phyloP scores from a whole-genome alignment of 2,329 filamentous ascomycete genomes.

The Xylariaceae sp. region DNA sequence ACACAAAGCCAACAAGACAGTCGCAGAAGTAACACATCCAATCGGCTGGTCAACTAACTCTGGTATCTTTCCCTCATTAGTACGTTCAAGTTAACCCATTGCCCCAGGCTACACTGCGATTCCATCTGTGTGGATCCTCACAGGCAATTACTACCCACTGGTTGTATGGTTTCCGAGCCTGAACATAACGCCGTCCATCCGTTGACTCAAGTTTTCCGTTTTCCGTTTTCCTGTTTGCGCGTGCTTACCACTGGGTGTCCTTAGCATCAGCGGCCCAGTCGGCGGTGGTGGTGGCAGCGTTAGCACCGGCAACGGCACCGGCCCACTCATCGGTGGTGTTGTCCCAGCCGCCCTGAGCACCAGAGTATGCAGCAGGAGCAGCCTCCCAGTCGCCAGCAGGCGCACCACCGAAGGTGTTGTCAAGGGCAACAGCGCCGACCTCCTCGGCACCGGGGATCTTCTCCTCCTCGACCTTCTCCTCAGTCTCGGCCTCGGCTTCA shows the following conservation, averaged over 20 bases:
- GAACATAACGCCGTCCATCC: background rate
- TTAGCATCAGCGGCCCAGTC: slow-evolving; percentile 60
- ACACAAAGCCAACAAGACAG: slow-evolving; percentile 19
- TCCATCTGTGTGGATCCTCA: slow-evolving; percentile 18
- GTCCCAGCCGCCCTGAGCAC: slow-evolving; percentile 48
- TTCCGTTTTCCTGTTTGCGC: background rate
- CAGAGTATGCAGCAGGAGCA: slow-evolving; percentile 61
- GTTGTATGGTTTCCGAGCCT: background rate
- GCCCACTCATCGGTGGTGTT: slow-evolving; percentile 56
- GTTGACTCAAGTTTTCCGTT: background rate
- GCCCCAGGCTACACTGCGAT: slow-evolving; percentile 32
- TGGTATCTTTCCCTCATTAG: slow-evolving; percentile 99
- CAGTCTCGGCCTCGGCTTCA: slow-evolving; percentile 98
- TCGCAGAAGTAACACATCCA: slow-evolving; percentile 22
- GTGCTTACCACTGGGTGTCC: slow-evolving; percentile 31
- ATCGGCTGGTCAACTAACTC: slow-evolving; percentile 35
- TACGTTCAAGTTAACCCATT: slow-evolving; percentile 59
- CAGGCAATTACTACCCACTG: slow-evolving; percentile 18
- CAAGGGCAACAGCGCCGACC: slow-evolving; percentile 71
- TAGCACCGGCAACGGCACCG: slow-evolving; percentile 52
- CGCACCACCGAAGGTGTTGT: slow-evolving; percentile 54
- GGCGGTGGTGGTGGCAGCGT: slow-evolving; percentile 57
- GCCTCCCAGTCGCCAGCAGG: slow-evolving; percentile 76
- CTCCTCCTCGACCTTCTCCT: slow-evolving; percentile 94
- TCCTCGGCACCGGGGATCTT: slow-evolving; percentile 84